Evolutionary conservation across 2,329 filamentous ascomycete genomes (phyloP).

Genomic region (Pseudogymnoascus verrucosus): DNA sequence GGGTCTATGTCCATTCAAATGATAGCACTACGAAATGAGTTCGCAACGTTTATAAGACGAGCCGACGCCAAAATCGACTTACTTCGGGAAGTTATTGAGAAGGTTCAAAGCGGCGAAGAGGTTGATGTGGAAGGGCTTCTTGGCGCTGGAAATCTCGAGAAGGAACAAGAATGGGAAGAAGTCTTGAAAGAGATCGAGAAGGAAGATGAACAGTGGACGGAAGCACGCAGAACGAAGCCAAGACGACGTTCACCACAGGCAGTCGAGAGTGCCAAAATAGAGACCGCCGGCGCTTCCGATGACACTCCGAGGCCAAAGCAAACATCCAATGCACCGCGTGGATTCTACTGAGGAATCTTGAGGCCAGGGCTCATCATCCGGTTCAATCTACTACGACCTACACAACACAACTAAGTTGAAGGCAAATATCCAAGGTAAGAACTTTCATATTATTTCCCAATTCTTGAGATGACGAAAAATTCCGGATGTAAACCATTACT

Average conservation of each 20-base stretch:
- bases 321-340: constrained; percentile 23
- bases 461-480: constrained; percentile 75
- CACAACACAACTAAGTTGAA: background rate
- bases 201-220: constrained; percentile 44
- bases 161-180: constrained; percentile 83
- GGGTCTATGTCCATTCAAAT: constrained; percentile 95
- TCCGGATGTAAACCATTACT: constrained; percentile 90
- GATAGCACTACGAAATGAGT: constrained; percentile 71
- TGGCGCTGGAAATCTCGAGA: constrained; percentile 66
- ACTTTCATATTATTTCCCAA: background rate
- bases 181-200: constrained; percentile 60
- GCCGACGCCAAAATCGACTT: constrained; percentile 72
- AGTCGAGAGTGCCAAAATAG: background rate
- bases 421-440: background rate
- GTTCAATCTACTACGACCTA: background rate
- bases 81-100: constrained; percentile 67
- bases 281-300: background rate
- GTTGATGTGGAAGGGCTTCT: constrained; percentile 79
- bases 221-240: constrained; percentile 21
- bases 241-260: constrained; percentile 15
- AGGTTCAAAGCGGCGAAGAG: constrained; percentile 61
- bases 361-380: background rate
- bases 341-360: constrained; percentile 23
- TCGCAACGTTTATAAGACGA: constrained; percentile 61
- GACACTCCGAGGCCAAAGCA: constrained; percentile 12